These are phyloP conservation scores for Oryza glaberrima DNA, from an alignment of 176 grass and related monocot species.

Conservation along the genomic window DNA sequence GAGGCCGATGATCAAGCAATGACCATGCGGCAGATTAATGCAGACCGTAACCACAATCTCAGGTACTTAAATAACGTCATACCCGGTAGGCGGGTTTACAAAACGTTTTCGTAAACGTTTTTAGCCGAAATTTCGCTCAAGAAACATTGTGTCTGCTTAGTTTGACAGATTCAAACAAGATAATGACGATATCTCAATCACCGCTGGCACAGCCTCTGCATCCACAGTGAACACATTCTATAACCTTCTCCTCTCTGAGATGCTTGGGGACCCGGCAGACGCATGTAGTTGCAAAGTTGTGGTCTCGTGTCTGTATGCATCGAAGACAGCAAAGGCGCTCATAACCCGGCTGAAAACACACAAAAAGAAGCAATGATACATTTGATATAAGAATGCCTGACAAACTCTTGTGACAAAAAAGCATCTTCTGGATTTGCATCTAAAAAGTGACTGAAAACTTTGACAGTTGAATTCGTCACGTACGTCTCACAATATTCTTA, in stretches of 20 bases:
- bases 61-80: background rate
- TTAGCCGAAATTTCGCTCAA: background rate
- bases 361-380: background rate
- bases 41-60: background rate
- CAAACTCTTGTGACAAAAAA: background rate
- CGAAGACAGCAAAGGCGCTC: conserved; percentile 81
- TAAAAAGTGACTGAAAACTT: background rate
- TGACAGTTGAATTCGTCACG: background rate
- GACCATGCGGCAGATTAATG: background rate
- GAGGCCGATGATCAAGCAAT: background rate
- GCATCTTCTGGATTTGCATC: background rate
- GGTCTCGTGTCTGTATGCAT: conserved; percentile 83
- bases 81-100: background rate
- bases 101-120: background rate
- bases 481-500: background rate
- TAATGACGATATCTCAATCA: conserved; percentile 48
- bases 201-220: conserved; percentile 74
- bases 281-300: conserved; percentile 79
- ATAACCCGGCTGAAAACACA: conserved; percentile 56
- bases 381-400: background rate
- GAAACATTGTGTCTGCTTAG: background rate
- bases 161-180: conserved; percentile 18
- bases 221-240: conserved; percentile 81
- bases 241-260: conserved; percentile 78
- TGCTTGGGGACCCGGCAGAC: conserved; percentile 84